phyloP scores from a whole-genome alignment of 2,329 filamentous ascomycete species.

The Pseudofabraea citricarpa region DNA sequence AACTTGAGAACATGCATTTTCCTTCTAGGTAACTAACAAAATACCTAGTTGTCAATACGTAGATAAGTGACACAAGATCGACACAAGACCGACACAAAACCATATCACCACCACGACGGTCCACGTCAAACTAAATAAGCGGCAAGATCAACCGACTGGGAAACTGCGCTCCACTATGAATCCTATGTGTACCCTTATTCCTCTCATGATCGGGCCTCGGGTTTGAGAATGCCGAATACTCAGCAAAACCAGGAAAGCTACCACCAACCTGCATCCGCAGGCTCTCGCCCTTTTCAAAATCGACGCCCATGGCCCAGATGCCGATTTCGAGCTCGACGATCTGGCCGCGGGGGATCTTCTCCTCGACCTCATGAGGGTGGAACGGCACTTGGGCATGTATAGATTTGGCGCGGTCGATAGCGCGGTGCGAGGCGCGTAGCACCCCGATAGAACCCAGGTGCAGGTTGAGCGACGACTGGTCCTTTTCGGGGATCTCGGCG shows the following conservation, averaged over 20 bases:
- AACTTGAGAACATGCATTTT: no score
- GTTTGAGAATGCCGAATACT: not conserved
- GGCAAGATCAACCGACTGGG: not conserved
- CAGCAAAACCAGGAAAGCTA: not conserved
- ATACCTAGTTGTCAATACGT: no score
- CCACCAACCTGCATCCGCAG: not conserved
- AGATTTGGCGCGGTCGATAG: not conserved
- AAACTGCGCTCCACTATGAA: not conserved
- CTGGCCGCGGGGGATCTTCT: slow-evolving; percentile 9
- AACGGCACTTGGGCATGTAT: slow-evolving; percentile 5
- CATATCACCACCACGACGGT: no score
- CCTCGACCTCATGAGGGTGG: slow-evolving; percentile 8
- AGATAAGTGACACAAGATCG: no score
- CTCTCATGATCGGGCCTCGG: not conserved
- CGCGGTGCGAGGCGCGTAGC: slow-evolving; percentile 11
- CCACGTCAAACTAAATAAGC: not conserved
- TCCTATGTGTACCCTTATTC: not conserved
- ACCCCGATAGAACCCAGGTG: slow-evolving; percentile 9
- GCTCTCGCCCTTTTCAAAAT: slow-evolving; percentile 12
- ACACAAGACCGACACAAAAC: no score
- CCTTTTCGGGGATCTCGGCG: slow-evolving; percentile 2
- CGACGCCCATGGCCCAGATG: slow-evolving; percentile 12
- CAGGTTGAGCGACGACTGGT: slow-evolving; percentile 1
- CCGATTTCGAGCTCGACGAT: slow-evolving; percentile 11
- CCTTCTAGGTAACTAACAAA: no score